These are phyloP conservation scores for Salix exigua DNA, from an alignment of 345 rosid genomes.

Conservation along the genomic window DNA sequence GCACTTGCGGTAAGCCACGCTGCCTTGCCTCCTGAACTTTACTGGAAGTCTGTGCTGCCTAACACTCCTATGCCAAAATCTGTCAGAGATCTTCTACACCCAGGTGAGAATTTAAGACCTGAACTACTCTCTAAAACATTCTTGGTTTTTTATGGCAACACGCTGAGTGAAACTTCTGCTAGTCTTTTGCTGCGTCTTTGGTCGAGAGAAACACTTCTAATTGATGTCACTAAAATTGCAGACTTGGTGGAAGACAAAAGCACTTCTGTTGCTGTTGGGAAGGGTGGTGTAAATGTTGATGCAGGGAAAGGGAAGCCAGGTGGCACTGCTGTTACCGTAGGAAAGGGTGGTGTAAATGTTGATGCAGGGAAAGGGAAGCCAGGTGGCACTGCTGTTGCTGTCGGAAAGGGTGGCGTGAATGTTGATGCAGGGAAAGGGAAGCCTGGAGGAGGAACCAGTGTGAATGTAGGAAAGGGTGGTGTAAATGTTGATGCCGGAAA, in stretches of 20 bases:
- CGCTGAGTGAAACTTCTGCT: neutral
- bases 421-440: constrained; percentile 55
- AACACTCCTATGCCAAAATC: constrained; percentile 60
- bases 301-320: constrained; percentile 32
- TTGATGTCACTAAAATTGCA: constrained; percentile 20
- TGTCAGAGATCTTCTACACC: constrained; percentile 40
- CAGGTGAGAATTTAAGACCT: constrained; percentile 23
- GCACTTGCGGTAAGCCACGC: constrained; percentile 46
- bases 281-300: constrained; percentile 18
- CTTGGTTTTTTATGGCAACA: neutral
- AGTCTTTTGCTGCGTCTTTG: neutral
- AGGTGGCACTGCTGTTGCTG: too few relatives aligned
- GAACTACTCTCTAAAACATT: neutral
- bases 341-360: too few relatives aligned
- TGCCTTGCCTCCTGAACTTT: constrained; percentile 40
- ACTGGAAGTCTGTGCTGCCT: constrained; percentile 56
- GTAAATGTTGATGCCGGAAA: constrained; percentile 40
- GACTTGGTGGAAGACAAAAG: constrained; percentile 58
- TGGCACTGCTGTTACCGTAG: constrained; percentile 37
- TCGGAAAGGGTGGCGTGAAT: constrained; percentile 44
- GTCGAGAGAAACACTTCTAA: neutral
- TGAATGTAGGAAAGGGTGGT: constrained; percentile 33
- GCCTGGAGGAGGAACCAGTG: constrained; percentile 47
- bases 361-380: too few relatives aligned
- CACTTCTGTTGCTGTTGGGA: constrained; percentile 39